Evolutionary conservation across 257 asterid species (phyloP).

Genomic region (Fraxinus anomala): DNA sequence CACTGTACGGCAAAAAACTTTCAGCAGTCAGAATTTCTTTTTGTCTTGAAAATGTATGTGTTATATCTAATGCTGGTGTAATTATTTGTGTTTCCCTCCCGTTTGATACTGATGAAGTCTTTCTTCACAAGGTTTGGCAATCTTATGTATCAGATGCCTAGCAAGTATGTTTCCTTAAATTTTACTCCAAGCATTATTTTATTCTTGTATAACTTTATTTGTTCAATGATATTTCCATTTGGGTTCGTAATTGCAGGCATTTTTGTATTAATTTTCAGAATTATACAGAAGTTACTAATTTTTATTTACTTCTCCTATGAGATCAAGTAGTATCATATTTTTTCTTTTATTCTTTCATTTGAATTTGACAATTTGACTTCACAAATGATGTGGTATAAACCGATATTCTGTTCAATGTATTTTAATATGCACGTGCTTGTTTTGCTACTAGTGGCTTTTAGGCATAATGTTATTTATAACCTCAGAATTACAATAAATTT

Average conservation of each 20-base stretch:
- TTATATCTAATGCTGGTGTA: slow-evolving; percentile 1
- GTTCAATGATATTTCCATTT: neutral
- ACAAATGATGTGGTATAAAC: slow-evolving; percentile 12
- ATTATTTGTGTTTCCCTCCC: slow-evolving; percentile 8
- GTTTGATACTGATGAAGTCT: slow-evolving; percentile 9
- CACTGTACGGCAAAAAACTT: neutral
- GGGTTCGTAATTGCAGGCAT: neutral
- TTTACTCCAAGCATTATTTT: slow-evolving; percentile 7
- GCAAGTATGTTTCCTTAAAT: slow-evolving; percentile 17
- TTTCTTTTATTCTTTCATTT: neutral
- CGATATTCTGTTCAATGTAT: slow-evolving; percentile 12
- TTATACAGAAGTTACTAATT: neutral
- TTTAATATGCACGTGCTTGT: slow-evolving; percentile 16
- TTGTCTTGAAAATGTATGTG: neutral
- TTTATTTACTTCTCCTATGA: slow-evolving; percentile 1
- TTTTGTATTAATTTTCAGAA: neutral
- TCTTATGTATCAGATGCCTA: neutral
- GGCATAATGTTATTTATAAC: slow-evolving; percentile 26
- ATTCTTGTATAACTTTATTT: slow-evolving; percentile 3
- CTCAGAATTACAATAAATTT: slow-evolving; percentile 29
- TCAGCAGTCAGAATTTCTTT: neutral
- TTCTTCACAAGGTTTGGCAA: slow-evolving; percentile 12
- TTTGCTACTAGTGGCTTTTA: neutral
- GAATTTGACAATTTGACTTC: slow-evolving; percentile 22
- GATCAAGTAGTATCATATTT: slow-evolving; percentile 9